Conservation (phyloP, 2,329 filamentous ascomycete genomes). For the Neopestalotiopsis clavispora region DNA sequence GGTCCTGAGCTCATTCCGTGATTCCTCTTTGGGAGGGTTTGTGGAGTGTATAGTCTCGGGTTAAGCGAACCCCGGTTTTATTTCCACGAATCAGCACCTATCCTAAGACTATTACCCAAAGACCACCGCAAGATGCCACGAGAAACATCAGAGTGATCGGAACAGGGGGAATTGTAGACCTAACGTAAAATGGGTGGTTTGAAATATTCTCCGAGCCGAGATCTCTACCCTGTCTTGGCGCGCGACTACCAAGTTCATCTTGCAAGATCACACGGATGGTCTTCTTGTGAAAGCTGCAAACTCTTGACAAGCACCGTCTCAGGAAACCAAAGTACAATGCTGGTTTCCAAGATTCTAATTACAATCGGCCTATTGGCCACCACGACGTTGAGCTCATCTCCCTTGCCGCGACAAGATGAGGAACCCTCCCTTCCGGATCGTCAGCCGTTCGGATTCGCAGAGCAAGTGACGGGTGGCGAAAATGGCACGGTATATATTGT, state of each 20-base stretch:
- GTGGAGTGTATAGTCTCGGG: slow-evolving; percentile 9
- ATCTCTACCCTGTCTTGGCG: not conserved
- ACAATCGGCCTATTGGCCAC: not conserved
- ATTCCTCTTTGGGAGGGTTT: slow-evolving; percentile 1
- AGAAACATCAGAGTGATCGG: not conserved
- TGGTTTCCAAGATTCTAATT: not conserved
- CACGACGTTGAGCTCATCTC: not conserved
- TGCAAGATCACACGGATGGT: not conserved
- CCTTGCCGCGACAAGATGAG: not conserved
- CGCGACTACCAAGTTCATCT: not conserved
- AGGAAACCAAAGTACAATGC: not conserved
- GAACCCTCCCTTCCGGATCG: slow-evolving; percentile 21
- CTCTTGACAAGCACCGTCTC: not conserved
- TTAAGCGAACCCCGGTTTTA: slow-evolving; percentile 3
- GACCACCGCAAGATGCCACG: not conserved
- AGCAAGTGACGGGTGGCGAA: slow-evolving; percentile 23
- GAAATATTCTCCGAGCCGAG: not conserved
- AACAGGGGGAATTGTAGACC: not conserved
- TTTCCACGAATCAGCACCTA: slow-evolving; percentile 12
- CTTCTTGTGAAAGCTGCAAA: not conserved
- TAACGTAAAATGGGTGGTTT: not conserved
- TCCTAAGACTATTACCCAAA: not conserved
- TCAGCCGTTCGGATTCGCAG: slow-evolving; percentile 26
- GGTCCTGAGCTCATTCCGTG: not conserved
- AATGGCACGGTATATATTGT: slow-evolving; percentile 24